Conservation (phyloP, 257 asterid genomes). For the Solanum paucissectum region DNA sequence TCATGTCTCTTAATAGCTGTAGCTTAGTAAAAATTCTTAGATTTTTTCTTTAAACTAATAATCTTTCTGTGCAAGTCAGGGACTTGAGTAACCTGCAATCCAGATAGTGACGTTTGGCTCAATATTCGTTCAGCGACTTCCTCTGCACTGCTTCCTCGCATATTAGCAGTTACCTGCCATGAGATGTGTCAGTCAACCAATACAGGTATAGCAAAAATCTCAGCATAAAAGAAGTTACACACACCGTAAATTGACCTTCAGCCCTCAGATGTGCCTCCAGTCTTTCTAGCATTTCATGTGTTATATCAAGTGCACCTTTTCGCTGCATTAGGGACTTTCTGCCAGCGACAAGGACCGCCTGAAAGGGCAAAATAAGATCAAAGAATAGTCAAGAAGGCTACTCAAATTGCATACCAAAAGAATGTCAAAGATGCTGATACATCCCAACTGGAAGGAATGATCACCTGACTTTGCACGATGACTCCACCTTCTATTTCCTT, state of each 20-base stretch:
- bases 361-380: neutral
- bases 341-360: constrained; percentile 95
- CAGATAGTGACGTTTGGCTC: constrained; percentile 73
- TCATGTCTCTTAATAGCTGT: neutral
- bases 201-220: neutral
- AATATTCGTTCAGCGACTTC: constrained; percentile 86
- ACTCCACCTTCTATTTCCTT: constrained; percentile 92
- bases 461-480: constrained; percentile 91
- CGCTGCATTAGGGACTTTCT: constrained; percentile 71
- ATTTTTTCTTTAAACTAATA: neutral
- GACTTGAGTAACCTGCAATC: constrained; percentile 63
- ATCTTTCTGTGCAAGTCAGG: neutral
- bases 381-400: neutral
- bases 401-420: neutral
- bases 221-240: constrained; percentile 5
- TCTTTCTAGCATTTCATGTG: constrained; percentile 96
- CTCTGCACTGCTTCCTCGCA: constrained; percentile 90
- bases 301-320: constrained; percentile 65
- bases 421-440: neutral
- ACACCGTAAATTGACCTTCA: constrained; percentile 75
- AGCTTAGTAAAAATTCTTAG: neutral
- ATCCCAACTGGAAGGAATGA: neutral
- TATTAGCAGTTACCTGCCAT: constrained; percentile 81
- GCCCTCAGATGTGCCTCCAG: constrained; percentile 95
- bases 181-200: neutral